Evolutionary conservation across 257 asterid species (phyloP).

Genomic region (Capsicum rhomboideum): DNA sequence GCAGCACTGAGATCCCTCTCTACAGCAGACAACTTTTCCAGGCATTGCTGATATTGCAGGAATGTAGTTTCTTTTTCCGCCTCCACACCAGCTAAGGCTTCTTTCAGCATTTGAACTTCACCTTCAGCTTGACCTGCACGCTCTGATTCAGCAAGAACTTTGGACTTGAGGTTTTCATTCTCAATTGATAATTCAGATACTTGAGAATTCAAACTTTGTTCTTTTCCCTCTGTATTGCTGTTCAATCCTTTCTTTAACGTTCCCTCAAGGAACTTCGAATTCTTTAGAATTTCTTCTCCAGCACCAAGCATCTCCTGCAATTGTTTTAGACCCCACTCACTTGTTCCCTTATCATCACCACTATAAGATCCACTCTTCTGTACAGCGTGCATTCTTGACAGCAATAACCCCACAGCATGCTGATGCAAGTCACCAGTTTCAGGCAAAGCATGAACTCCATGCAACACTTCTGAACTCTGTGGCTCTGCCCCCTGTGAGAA

Average conservation of each 20-base stretch:
- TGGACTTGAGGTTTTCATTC: constrained; percentile 40
- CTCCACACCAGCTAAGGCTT: constrained; percentile 44
- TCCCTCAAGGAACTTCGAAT: constrained; percentile 19
- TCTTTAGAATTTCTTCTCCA: constrained; percentile 11
- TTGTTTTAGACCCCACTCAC: constrained; percentile 44
- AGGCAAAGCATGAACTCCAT: constrained; percentile 22
- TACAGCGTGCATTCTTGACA: constrained; percentile 3
- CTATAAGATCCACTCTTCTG: constrained; percentile 9
- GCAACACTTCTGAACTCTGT: constrained; percentile 37
- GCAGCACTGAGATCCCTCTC: constrained; percentile 53
- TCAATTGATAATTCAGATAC: constrained; percentile 26
- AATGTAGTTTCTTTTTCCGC: constrained; percentile 57
- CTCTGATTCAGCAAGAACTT: constrained; percentile 39
- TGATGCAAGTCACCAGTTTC: constrained; percentile 21
- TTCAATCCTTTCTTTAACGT: constrained; percentile 1
- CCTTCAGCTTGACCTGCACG: constrained; percentile 54
- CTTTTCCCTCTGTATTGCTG: constrained; percentile 14
- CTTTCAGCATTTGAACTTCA: constrained; percentile 50
- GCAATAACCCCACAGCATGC: constrained; percentile 13
- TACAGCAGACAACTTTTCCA: constrained; percentile 39
- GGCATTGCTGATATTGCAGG: constrained; percentile 55
- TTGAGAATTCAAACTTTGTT: constrained; percentile 22
- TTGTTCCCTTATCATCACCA: constrained; percentile 21
- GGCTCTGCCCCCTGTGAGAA: constrained; percentile 26
- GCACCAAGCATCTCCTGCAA: constrained; percentile 45